A percentile compares a stretch with the other conserved stretches of the same genome.
Evolutionary conservation across 1,284 basidiomycete species (phyloP).

Genomic region (Ustilago xerochloae): DNA sequence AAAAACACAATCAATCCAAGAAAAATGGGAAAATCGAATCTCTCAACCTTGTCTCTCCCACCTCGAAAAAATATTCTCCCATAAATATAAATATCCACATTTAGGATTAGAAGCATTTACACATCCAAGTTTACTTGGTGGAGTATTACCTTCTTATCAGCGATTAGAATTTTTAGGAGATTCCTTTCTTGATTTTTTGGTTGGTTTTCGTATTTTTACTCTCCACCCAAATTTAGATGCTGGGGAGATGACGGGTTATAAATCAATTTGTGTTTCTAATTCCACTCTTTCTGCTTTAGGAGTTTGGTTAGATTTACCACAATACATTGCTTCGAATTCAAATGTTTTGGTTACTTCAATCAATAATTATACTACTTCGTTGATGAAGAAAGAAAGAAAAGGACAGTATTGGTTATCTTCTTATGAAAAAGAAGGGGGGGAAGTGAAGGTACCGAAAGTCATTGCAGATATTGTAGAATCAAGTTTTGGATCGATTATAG

Average conservation of each 20-base stretch:
- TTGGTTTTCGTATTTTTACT: conserved; percentile 18
- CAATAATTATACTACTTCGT: too few species aligned
- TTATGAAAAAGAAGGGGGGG: neutral
- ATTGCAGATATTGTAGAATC: conserved; percentile 54
- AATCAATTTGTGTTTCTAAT: conserved; percentile 35
- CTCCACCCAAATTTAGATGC: conserved; percentile 20
- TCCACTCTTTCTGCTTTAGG: conserved; percentile 32
- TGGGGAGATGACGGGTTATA: conserved; percentile 45
- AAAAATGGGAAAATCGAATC: conserved; percentile 31
- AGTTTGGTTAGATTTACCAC: conserved; percentile 11
- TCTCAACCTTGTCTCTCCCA: conserved; percentile 7
- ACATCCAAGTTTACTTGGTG: conserved; percentile 42
- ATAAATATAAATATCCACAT: conserved; percentile 49
- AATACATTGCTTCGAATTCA: neutral
- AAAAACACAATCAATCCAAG: conserved; percentile 16
- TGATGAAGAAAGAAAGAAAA: neutral
- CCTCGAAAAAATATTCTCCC: conserved; percentile 32
- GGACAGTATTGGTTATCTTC: conserved; percentile 48
- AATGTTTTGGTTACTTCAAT: neutral
- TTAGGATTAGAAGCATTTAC: conserved; percentile 56
- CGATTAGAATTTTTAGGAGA: conserved; percentile 61
- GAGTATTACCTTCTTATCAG: conserved; percentile 49
- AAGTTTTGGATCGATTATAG: conserved; percentile 42
- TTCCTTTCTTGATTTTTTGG: conserved; percentile 49
- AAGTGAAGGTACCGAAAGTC: conserved; percentile 20